Evolutionary conservation across 805 yeast genomes (phyloP), one percentile per base, ranked within the genome.

Genomic region (Candida cerambycidarum): DNA sequence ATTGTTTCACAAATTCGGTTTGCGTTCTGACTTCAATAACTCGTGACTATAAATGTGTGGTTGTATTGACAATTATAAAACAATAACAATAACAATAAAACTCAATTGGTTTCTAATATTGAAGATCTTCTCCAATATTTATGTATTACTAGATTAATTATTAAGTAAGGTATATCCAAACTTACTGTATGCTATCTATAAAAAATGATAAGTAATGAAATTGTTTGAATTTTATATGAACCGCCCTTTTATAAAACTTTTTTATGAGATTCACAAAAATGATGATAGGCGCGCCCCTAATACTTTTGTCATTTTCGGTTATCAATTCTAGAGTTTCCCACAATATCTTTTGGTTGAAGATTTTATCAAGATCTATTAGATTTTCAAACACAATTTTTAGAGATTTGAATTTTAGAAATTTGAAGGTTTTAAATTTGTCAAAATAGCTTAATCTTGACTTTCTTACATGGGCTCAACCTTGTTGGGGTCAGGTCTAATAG

Each of bases 281-380:
- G 38, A 34, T 29, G 17, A 34, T 32, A 32, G 25, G 35, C 35
- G 38, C 38, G 38, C 38, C 38, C 38, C 38, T 21, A 25, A 25
- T 12, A 25, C 5, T n/a, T n/a, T 25, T 9, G 36, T 32, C 38
- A 34, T 21, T 34, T 34, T 34, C 38, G 38, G 38, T 23, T 34
- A 24, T 12, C 37, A 33, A 19, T 33, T 33, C 28, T 33, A 33
- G 28, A 33, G 37, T 33, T 33, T 5, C 4, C 17, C 18, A 33
- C 18, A 33, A 25, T 25, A 25, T n/a, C n/a, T n/a, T n/a, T n/a
- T n/a, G n/a, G n/a, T n/a, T n/a, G n/a, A n/a, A n/a, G n/a, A n/a
- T n/a, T n/a, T n/a, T n/a, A n/a, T n/a, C n/a, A n/a, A n/a, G n/a
- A n/a, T n/a, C n/a, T n/a, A n/a, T n/a, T n/a, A n/a, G n/a, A n/a